Evolutionary conservation across 148 eudicot genomes (phyloP).

Genomic region (Tetragonia tetragonoides): DNA sequence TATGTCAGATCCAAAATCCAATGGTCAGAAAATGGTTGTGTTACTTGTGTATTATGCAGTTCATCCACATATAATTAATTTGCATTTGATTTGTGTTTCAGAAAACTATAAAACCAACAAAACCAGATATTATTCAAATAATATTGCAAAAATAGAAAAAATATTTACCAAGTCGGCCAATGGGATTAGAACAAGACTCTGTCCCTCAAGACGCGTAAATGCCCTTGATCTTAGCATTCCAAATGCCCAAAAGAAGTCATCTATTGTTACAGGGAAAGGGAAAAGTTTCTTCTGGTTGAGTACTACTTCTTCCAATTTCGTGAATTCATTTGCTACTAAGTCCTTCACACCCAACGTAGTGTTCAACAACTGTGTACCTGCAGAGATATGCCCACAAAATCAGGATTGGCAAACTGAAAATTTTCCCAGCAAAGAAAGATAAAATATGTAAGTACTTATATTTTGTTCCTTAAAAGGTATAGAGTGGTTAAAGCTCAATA

Average conservation of each 20-base stretch:
- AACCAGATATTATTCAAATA: neutral
- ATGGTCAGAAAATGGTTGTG: neutral
- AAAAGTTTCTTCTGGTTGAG: constrained; percentile 70
- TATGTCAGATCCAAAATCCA: neutral
- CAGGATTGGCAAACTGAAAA: neutral
- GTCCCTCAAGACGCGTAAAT: constrained; percentile 80
- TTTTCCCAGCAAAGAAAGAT: neutral
- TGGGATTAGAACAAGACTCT: constrained; percentile 84
- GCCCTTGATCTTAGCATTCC: constrained; percentile 95
- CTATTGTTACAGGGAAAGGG: constrained; percentile 59
- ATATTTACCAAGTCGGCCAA: constrained; percentile 79
- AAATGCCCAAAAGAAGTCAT: constrained; percentile 95
- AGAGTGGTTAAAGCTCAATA: neutral
- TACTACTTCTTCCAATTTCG: constrained; percentile 62
- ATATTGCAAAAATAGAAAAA: neutral
- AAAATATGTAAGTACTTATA: neutral
- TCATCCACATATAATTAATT: neutral
- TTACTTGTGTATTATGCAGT: neutral
- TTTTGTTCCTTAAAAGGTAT: neutral
- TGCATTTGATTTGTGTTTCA: neutral
- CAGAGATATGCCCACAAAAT: constrained; percentile 13
- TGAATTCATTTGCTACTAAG: constrained; percentile 76
- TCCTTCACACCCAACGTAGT: constrained; percentile 88
- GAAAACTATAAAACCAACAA: neutral
- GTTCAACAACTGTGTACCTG: constrained; percentile 89